A percentile compares a stretch with the other conserved stretches of the same genome.
phyloP scores from a whole-genome alignment of 1,284 basidiomycete genomes.

The Ceratobasidium sp. region DNA sequence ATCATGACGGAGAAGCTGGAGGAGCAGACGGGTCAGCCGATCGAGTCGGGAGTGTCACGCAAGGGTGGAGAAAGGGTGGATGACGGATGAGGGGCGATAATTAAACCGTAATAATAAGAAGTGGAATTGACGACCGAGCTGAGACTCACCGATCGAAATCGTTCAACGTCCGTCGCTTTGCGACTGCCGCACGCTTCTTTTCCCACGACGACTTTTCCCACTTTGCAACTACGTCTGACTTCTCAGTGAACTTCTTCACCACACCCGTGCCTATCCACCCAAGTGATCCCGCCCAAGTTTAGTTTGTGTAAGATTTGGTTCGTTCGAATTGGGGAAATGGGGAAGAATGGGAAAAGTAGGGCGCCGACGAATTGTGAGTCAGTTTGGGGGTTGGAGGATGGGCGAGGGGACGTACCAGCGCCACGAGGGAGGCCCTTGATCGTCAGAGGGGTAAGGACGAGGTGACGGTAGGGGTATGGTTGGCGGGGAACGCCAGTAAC shows the following conservation, averaged over 20 bases:
- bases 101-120: background rate
- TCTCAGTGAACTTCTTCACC: constrained; percentile 90
- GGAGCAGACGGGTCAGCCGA: background rate
- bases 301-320: background rate
- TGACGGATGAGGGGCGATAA: no score
- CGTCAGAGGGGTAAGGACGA: constrained; percentile 89
- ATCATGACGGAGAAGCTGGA: constrained; percentile 72
- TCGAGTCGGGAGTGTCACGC: no score
- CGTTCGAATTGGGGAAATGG: background rate
- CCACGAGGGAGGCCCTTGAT: constrained; percentile 89
- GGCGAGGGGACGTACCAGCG: constrained; percentile 65
- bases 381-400: background rate
- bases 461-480: constrained; percentile 89
- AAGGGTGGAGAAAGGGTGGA: background rate
- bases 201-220: constrained; percentile 90
- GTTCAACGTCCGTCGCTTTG: constrained; percentile 80
- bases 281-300: no score
- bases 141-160: constrained; percentile 84
- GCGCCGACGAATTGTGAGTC: background rate
- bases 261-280: constrained; percentile 65
- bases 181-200: constrained; percentile 83
- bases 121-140: background rate
- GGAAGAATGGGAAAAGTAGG: background rate
- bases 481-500: constrained; percentile 92
- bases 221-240: constrained; percentile 76